Percentiles rank a stretch among this genome's conserved stretches.
Conservation (phyloP, 176 grass and related monocot species). For the Triticum dicoccoides region DNA sequence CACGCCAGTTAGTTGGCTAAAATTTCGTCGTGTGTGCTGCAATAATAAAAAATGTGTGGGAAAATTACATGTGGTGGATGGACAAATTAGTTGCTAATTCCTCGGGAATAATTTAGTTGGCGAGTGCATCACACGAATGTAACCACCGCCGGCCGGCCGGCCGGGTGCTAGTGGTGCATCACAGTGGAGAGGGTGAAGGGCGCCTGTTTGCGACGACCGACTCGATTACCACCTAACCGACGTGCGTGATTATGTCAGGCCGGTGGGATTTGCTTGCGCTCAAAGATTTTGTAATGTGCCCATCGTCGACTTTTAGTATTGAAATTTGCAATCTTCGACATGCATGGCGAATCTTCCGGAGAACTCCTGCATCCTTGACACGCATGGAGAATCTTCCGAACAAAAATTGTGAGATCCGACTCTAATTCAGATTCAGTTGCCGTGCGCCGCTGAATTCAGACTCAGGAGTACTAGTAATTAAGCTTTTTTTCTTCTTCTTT, state of each 20-base stretch:
- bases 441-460: too few relatives aligned
- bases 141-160: neutral
- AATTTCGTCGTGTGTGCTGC: too few relatives aligned
- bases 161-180: neutral
- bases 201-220: neutral
- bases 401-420: neutral
- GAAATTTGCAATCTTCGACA: neutral
- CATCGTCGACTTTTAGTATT: neutral
- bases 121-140: neutral
- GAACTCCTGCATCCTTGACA: too few relatives aligned
- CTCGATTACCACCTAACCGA: neutral
- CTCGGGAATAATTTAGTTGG: neutral
- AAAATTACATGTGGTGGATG: neutral
- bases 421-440: neutral
- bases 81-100: too few relatives aligned
- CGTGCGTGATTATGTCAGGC: neutral
- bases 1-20: neutral
- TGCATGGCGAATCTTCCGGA: too few relatives aligned
- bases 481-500: too few relatives aligned
- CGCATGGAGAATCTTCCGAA: too few relatives aligned
- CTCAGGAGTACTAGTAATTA: too few relatives aligned
- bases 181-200: neutral
- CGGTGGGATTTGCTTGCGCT: slow-evolving; percentile 4
- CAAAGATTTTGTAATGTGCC: neutral
- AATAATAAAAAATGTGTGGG: too few relatives aligned